Evolutionary conservation across 345 rosid species (phyloP), one percentile per base, ranked within the genome.

Genomic region (Linum tenue): DNA sequence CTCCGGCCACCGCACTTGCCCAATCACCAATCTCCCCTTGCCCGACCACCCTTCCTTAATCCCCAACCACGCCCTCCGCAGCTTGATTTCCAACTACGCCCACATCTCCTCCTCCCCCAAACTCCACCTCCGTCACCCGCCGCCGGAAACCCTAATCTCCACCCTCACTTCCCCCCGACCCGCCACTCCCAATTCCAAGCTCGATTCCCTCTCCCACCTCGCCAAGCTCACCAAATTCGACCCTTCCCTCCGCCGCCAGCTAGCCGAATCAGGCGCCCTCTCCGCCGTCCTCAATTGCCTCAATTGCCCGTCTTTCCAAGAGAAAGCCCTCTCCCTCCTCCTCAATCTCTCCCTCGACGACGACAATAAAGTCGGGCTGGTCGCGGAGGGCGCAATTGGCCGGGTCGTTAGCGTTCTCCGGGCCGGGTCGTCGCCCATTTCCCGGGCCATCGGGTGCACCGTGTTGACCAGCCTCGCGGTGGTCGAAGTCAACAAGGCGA

Each of bases 401-500:
- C 79, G 86, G 36, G 79, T 94, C 4, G 84, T 91, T 0, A 64
- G 67, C 0, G 85, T 81, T 0, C 75, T 91, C n/a, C 80, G 85
- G 22, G 68, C 60, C 61, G 96, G 91, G 62, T 82, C 31, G 31
- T 22, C 88, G 9, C 77, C 85, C 0, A 78, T 82, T 72, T 80
- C 87, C 43, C 84, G 91, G 63, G 99, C 99, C 0, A 57, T 84
- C 16, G 99, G 91, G 3, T 96, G 92, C 16, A 92, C 98, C 2
- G 60, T 92, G 39, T 61, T 92, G 64, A 92, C 98, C 16, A 90
- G 98, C 64, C 72, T 92, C 63, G 96, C 98, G 1, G 94, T 90
- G 0, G 92, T 94, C 1, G 97, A 94, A 72, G 99, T 94, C 65
- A 94, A 94, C 67, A 94, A 94, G 70, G 97, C 96, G 5, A 87